Evolutionary conservation across 1,284 basidiomycete species (phyloP).

Genomic region (Fistulina hepatica): DNA sequence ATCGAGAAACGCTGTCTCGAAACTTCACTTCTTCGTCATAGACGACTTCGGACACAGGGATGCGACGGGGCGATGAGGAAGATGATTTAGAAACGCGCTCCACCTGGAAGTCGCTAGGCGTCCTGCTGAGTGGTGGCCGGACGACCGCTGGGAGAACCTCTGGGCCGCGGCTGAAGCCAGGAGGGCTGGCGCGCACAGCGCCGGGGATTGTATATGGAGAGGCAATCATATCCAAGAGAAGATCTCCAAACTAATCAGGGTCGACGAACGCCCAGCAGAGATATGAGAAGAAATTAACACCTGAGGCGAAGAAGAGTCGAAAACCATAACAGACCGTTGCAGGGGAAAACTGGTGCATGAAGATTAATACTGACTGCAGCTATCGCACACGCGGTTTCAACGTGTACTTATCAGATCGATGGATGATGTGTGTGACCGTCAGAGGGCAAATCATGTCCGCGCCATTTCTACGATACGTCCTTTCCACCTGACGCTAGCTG

Average conservation of each 20-base stretch:
- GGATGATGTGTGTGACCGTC: too few species aligned
- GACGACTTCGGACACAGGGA: conserved; percentile 21
- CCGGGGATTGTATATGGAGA: background rate
- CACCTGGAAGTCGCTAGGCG: conserved; percentile 44
- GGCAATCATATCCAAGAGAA: background rate
- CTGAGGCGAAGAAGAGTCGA: background rate
- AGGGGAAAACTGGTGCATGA: background rate
- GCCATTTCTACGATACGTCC: too few species aligned
- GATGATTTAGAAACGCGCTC: conserved; percentile 38
- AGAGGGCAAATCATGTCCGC: too few species aligned
- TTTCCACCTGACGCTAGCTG: too few species aligned
- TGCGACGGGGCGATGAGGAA: conserved; percentile 19
- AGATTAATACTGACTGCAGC: too few species aligned
- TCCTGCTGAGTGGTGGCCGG: conserved; percentile 19
- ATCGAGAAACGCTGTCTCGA: conserved; percentile 41
- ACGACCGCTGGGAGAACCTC: background rate
- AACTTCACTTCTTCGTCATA: conserved; percentile 44
- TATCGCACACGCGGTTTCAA: background rate
- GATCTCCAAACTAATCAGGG: background rate
- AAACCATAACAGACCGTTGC: background rate
- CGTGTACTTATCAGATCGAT: too few species aligned
- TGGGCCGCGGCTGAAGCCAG: background rate
- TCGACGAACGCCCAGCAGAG: background rate
- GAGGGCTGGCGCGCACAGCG: background rate
- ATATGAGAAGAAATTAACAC: too few species aligned